A percentile compares a stretch with the other conserved stretches of the same genome.
Evolutionary conservation across 176 grass and related monocot species (phyloP).

Genomic region (Leersia perrieri): DNA sequence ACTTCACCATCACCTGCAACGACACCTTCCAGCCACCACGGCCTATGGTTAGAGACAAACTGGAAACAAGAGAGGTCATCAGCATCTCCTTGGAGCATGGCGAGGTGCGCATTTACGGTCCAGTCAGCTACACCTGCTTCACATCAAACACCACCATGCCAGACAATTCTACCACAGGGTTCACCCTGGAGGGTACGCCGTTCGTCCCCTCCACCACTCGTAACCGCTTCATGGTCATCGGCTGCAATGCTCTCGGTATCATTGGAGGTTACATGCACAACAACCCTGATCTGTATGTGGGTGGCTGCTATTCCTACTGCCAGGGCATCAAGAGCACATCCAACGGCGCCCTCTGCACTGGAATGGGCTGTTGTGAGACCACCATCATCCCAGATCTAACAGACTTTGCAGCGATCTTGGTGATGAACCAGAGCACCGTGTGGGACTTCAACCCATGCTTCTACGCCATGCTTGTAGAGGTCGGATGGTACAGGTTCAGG

Average conservation of each 20-base stretch:
- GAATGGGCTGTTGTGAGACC: slow-evolving; percentile 36
- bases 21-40: slow-evolving; percentile 18
- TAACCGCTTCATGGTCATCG: slow-evolving; percentile 34
- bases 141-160: slow-evolving; percentile 7
- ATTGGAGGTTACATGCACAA: background rate
- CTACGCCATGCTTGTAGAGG: slow-evolving; percentile 38
- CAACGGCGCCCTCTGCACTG: background rate
- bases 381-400: slow-evolving; percentile 27
- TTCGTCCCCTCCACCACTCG: slow-evolving; percentile 19
- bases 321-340: slow-evolving; percentile 26
- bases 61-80: background rate
- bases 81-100: slow-evolving; percentile 29
- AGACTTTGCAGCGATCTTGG: rapidly evolving
- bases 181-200: background rate
- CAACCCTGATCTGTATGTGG: background rate
- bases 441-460: slow-evolving; percentile 43
- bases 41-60: background rate
- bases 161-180: background rate
- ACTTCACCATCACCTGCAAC: slow-evolving; percentile 21
- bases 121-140: slow-evolving; percentile 21
- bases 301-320: slow-evolving; percentile 47
- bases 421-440: background rate
- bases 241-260: slow-evolving; percentile 26
- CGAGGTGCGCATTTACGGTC: slow-evolving; percentile 6
- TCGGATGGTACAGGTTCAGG: slow-evolving; percentile 43